A percentile compares a stretch with the other conserved stretches of the same genome.
These are phyloP conservation scores for Aspergillus ruber DNA, from an alignment of 2,329 filamentous ascomycete genomes.

Conservation along the genomic window DNA sequence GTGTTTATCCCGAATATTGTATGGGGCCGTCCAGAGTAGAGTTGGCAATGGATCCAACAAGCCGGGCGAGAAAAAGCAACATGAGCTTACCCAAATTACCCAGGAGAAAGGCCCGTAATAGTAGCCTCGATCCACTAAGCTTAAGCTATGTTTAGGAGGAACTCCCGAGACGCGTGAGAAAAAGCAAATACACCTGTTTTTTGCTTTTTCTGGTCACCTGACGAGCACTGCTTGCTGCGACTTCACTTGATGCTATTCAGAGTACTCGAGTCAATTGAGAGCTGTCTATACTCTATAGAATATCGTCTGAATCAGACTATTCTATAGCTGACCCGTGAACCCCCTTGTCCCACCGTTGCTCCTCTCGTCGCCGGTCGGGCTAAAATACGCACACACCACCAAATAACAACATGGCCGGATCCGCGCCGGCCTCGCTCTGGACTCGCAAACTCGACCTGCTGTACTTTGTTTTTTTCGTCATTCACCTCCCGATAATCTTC, in stretches of 20 bases:
- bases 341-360: neutral
- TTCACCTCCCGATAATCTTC: conserved; percentile 57
- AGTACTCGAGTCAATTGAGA: too few species aligned
- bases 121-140: conserved; percentile 16
- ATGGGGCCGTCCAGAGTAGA: neutral
- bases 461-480: conserved; percentile 54
- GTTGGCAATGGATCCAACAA: neutral
- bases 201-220: conserved; percentile 10
- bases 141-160: conserved; percentile 21
- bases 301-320: too few species aligned
- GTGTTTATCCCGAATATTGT: neutral
- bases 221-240: neutral
- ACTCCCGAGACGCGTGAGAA: conserved; percentile 10
- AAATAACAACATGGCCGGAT: neutral
- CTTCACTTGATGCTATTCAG: neutral
- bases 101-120: neutral
- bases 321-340: too few species aligned
- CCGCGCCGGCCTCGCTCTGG: conserved; percentile 17
- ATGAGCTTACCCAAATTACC: conserved; percentile 6
- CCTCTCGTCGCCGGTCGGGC: neutral
- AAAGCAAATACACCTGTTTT: conserved; percentile 16
- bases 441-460: conserved; percentile 32
- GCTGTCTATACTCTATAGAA: too few species aligned
- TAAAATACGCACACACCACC: neutral
- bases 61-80: neutral